Evolutionary conservation across 148 eudicot species (phyloP), one percentile per base, ranked within the genome.

Genomic region (Camellia japonica): DNA sequence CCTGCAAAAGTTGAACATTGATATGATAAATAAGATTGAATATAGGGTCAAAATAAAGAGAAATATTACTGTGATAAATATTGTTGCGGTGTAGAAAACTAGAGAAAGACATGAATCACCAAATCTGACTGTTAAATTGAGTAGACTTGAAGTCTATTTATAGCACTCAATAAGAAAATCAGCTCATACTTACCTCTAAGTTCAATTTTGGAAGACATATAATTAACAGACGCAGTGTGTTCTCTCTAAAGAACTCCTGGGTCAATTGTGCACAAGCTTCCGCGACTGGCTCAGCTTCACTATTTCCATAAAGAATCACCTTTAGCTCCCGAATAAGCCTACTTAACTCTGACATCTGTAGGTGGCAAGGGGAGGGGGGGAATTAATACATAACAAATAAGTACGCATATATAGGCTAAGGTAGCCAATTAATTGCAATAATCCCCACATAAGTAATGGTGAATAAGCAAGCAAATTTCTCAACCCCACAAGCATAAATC

Each of bases 251-350:
- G 85, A 95, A 92, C 87, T 95, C 99, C 84, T 95, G 99, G 1
- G 97, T 95, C 82, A 95, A 82, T 82, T 95, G 97, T 59, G 89
- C 86, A 86, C 99, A 93, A 80, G 97, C 92, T 83, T 95, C 99
- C 3, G 97, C 81, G 61, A 93, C 92, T 6, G 98, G 99, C 84
- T 95, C 99, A 52, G 94, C 79, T 87, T 95, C 97, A 83, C 98
- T 91, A 71, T 89, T 91, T 43, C 97, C 99, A 83, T 95, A 95
- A 9, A 95, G 92, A 78, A 93, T 83, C 63, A 83, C 84, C 84
- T 95, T 95, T 68, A 95, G 59, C 49, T 95, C 99, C 66, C 97
- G 84, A 47, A 93, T 87, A 73, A 78, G 87, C 77, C 89, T 95
- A 76, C 94, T 80, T 76, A 95, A 85, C 84, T 91, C 97, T 58